Conservation (phyloP, 176 grass and related monocot genomes). For the Tillandsia fasciculata region DNA sequence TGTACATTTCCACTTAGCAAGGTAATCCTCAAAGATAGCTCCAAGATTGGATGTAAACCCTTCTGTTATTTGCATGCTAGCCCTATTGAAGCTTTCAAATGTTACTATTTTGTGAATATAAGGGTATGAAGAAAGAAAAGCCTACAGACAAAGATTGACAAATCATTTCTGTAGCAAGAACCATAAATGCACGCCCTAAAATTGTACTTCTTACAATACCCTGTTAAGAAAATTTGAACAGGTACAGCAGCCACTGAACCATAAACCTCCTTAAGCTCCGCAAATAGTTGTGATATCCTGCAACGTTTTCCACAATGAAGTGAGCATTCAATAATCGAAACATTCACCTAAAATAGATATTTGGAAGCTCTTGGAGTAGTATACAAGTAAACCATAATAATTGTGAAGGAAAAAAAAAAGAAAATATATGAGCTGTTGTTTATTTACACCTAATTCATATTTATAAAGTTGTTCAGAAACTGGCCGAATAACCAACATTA, state of each 20-base stretch:
- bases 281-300: conserved; percentile 55
- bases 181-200: neutral
- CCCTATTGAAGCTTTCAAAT: conserved; percentile 32
- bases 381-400: neutral
- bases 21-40: conserved; percentile 55
- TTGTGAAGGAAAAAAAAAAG: neutral
- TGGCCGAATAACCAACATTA: neutral
- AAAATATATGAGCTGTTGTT: neutral
- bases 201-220: conserved; percentile 25
- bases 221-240: conserved; percentile 47
- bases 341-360: neutral
- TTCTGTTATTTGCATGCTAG: conserved; percentile 59
- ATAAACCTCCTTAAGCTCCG: conserved; percentile 44
- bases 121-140: neutral
- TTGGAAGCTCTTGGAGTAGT: neutral
- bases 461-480: neutral
- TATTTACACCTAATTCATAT: neutral
- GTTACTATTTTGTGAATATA: neutral
- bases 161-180: neutral
- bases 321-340: conserved; percentile 18
- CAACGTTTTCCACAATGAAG: conserved; percentile 17
- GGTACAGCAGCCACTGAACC: conserved; percentile 52
- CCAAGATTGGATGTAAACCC: conserved; percentile 32
- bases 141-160: neutral
- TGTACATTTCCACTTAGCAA: conserved; percentile 45